phyloP scores from a whole-genome alignment of 192 early-diverging fungal genomes.

The Polychytrium aggregatum region DNA sequence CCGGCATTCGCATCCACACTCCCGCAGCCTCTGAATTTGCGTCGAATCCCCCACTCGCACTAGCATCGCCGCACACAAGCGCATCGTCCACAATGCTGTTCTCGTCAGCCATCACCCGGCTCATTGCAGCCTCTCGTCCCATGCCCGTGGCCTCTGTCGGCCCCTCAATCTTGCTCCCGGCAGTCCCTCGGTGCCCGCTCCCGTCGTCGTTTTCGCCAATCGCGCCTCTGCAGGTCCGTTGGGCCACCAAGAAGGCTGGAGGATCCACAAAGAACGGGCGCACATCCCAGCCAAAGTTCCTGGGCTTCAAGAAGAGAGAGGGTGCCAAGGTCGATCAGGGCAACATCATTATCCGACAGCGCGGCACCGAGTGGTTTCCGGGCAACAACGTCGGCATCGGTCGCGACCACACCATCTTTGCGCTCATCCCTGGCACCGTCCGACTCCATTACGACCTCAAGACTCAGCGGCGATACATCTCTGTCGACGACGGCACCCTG shows the following conservation, averaged over 20 bases:
- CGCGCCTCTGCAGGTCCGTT: constrained; percentile 35
- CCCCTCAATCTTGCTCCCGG: too few species aligned
- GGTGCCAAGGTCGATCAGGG: constrained; percentile 23
- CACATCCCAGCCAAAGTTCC: constrained; percentile 36
- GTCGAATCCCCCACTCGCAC: too few species aligned
- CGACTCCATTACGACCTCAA: constrained; percentile 32
- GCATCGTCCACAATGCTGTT: too few species aligned
- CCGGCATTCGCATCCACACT: too few species aligned
- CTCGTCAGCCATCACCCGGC: too few species aligned
- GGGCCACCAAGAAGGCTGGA: constrained; percentile 40
- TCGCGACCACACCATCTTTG: constrained; percentile 34
- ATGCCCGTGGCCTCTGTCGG: too few species aligned
- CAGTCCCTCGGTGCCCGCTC: too few species aligned
- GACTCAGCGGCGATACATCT: constrained; percentile 20
- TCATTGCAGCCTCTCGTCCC: too few species aligned
- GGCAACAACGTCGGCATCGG: constrained; percentile 31
- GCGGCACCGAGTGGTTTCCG: constrained; percentile 31
- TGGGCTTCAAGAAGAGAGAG: constrained; percentile 33
- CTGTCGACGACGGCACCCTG: constrained; percentile 23
- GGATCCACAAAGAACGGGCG: constrained; percentile 38
- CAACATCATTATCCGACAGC: constrained; percentile 33
- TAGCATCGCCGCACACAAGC: too few species aligned
- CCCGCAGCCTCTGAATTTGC: too few species aligned
- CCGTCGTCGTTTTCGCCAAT: too few species aligned
- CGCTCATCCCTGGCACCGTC: constrained; percentile 24